Evolutionary conservation across 1,139 yeast genomes (phyloP), one percentile per base, ranked within the genome.

Genomic region (Geotrichum reessii): DNA sequence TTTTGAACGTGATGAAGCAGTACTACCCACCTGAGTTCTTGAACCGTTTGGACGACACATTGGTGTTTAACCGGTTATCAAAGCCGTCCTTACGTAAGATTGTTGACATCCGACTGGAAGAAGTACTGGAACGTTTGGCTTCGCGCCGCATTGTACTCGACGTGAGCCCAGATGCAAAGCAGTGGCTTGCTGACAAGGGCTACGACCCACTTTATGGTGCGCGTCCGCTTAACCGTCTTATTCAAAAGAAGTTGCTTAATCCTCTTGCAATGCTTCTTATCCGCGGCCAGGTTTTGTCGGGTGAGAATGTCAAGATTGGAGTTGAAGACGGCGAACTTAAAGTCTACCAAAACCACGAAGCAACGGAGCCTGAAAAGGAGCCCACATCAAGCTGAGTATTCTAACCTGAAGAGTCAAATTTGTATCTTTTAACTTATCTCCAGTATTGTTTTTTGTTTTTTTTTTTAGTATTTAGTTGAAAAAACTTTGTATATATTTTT

Each of bases 141-240:
- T 93, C 88, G 57, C 86, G 92, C 72, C 80, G 97, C 67, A 93
- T 93, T 67, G 75, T 73, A 2, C 73, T 93, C 58, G 73, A 78
- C 0, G 78, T 93, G 27, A 82, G 78, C 12, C 69, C 69, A 3
- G 71, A 62, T 2, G 95, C 95, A 3, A 89, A 87, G 72, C 79
- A 78, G 14, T 84, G 93, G 85, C 77, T 93, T 50, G 85, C 92
- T 5, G 85, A 86, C 44, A 76, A 86, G 64, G 99, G 99, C 2
- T 93, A 92, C 71, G 97, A 92, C 69, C 90, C 90, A 37, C 73
- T 84, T 50, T 93, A 92, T 69, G 99, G 99, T 65, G 99, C 99
- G 0, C 82, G 99, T 70, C 99, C 99, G 7, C 80, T 93, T 70
- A 93, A 93, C 77, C 82, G 99, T 66, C 81, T 91, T 47, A 83